Evolutionary conservation across 2,329 filamentous ascomycete genomes (phyloP), one percentile per base, ranked within the genome.

Genomic region (Fusarium verrucosum): DNA sequence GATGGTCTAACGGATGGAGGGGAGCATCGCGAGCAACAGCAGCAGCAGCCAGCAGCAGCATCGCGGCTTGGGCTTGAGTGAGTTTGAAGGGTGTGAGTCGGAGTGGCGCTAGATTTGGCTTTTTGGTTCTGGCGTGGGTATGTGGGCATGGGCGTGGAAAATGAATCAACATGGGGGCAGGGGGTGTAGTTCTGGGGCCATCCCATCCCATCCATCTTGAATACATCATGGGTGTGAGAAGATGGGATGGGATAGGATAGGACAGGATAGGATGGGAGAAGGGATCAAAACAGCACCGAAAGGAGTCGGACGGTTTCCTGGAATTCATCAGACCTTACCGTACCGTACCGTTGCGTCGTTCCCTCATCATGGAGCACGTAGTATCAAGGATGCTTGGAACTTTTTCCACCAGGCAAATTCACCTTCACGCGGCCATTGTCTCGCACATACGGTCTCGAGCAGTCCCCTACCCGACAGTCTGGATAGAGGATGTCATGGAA

Each of bases 391-490:
- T 53, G 33, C 42, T 57, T 53, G 36, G 58, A 58, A 47, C 51
- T 44, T 51, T 43, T 44, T 47, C 50, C 35, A 43, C 30, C 36
- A 57, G 35, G 51, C 23, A 55, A 20, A 59, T 54, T 23, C 30
- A 37, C 32, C 50, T 50, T 57, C 55, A 30, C 19, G 53, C 45
- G 35, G 30, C 37, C 46, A 61, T 56, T 57, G 62, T 45, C 51
- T 65, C 41, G 54, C 60, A 46, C 46, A 45, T 45, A 20, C 36
- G 61, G 58, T 55, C 66, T 68, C 50, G 62, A 60, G 54, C 66
- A 68, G 49, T 68, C 64, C 49, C 52, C 30, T 37, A 68, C 43
- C 65, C 60, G 65, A 58, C 56, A 58, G 60, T 42, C 56, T 68
- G 65, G 65, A 67, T 64, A 45, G 44, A 32, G 33, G 62, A 56